These are phyloP conservation scores for Phialophora verrucosa DNA, from an alignment of 2,329 filamentous ascomycete species.

Conservation along the genomic window DNA sequence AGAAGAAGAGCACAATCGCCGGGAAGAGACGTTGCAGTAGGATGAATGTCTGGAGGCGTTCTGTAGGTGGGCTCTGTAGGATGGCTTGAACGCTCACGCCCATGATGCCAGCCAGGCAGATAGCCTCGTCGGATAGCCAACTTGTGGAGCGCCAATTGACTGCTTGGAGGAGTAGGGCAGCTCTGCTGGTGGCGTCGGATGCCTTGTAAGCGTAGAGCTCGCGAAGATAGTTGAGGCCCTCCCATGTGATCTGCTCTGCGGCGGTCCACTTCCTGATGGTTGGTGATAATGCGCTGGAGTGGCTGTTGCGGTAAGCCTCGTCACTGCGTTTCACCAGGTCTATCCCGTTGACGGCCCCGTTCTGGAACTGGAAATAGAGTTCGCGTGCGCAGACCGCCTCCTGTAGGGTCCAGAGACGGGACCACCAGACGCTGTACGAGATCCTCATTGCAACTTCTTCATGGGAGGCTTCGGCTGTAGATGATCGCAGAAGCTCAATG, in stretches of 20 bases:
- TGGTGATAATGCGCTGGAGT: not conserved
- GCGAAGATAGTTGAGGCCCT: conserved; percentile 8
- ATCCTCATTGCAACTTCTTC: conserved; percentile 13
- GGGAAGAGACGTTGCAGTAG: conserved; percentile 3
- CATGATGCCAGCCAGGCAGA: conserved; percentile 9
- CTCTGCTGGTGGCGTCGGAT: not conserved
- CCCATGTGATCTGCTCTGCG: not conserved
- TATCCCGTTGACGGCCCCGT: not conserved
- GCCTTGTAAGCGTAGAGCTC: conserved; percentile 11
- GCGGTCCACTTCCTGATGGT: not conserved
- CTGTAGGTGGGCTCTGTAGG: not conserved
- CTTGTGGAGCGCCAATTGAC: conserved; percentile 6
- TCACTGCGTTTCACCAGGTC: conserved; percentile 5
- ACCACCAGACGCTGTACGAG: conserved; percentile 14
- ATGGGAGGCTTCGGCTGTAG: no score
- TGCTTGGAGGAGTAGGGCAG: conserved; percentile 1
- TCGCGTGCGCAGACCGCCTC: conserved; percentile 5
- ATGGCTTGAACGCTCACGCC: not conserved
- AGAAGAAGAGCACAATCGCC: conserved; percentile 1
- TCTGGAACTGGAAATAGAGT: conserved; percentile 8
- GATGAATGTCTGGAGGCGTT: conserved; percentile 1
- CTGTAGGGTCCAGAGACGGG: conserved; percentile 5
- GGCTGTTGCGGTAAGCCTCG: not conserved
- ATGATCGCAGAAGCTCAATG: conserved; percentile 3
- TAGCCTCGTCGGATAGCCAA: conserved; percentile 8